Evolutionary conservation across 2,329 filamentous ascomycete species (phyloP).

Genomic region (Phialemoniopsis sp.): DNA sequence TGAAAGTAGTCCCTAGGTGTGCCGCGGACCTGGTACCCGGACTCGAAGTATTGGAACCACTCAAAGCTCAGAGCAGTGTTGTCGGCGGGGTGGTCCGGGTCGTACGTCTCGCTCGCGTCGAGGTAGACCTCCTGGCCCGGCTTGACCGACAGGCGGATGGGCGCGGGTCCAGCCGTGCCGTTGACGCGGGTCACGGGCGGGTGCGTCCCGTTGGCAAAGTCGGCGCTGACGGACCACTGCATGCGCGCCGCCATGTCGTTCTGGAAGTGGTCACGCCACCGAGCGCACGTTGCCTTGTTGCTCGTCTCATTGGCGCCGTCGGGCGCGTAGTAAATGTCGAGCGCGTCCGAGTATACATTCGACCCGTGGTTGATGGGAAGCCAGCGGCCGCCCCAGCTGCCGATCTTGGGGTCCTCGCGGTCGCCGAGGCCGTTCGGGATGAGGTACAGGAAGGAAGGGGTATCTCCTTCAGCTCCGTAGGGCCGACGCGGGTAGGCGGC

Average conservation of each 20-base stretch:
- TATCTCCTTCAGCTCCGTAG: slow-evolving; percentile 44
- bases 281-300: slow-evolving; percentile 46
- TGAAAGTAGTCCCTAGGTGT: too few species aligned
- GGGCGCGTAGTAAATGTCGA: slow-evolving; percentile 25
- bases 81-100: slow-evolving; percentile 21
- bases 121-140: slow-evolving; percentile 7
- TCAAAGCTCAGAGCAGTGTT: slow-evolving; percentile 18
- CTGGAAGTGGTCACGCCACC: slow-evolving; percentile 47
- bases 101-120: slow-evolving; percentile 9
- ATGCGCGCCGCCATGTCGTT: slow-evolving; percentile 27
- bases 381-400: slow-evolving; percentile 37
- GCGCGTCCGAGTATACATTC: slow-evolving; percentile 22
- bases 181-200: slow-evolving; percentile 13
- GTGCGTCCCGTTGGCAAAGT: slow-evolving; percentile 6
- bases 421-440: slow-evolving; percentile 35
- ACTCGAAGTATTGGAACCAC: slow-evolving; percentile 12
- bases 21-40: too few species aligned
- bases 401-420: slow-evolving; percentile 30
- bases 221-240: slow-evolving; percentile 6
- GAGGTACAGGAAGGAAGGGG: slow-evolving; percentile 32
- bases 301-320: slow-evolving; percentile 22
- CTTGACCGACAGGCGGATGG: slow-evolving; percentile 5
- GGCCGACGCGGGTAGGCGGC: slow-evolving; percentile 30
- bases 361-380: slow-evolving; percentile 13
- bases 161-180: slow-evolving; percentile 6